Conservation (phyloP, 305 asterid species). For the Nicotiana rustica region DNA sequence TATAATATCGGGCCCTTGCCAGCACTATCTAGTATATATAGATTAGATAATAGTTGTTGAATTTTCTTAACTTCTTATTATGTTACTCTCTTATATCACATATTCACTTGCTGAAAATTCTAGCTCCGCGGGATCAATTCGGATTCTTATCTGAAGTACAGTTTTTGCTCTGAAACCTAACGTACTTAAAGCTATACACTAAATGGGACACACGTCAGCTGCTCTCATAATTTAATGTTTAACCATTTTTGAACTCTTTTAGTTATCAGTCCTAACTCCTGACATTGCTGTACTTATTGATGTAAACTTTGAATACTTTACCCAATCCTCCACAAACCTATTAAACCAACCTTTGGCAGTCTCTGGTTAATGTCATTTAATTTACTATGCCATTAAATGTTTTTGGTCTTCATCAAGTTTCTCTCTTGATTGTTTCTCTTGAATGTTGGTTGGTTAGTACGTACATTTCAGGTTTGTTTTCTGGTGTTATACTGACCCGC, state of each 20-base stretch:
- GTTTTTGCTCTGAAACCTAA: conserved; percentile 20
- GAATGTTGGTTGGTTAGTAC: background rate
- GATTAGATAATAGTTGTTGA: no score
- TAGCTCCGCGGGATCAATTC: background rate
- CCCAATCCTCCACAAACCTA: background rate
- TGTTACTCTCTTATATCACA: no score
- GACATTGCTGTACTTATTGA: background rate
- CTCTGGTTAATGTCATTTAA: background rate
- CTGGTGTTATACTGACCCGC: background rate
- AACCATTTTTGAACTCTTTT: conserved; percentile 1
- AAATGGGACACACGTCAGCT: background rate
- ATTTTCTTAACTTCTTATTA: no score
- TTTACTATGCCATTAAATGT: conserved; percentile 6
- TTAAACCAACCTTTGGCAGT: background rate
- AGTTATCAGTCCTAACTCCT: background rate
- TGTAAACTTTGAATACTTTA: conserved; percentile 5
- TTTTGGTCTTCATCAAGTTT: background rate
- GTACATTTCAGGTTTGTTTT: background rate
- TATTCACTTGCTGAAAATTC: no score
- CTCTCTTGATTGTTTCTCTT: no score
- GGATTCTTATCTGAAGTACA: conserved; percentile 5
- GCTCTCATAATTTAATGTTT: background rate
- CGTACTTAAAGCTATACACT: conserved; percentile 12
- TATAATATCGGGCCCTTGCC: no score
- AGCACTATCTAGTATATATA: no score